Percentiles rank a stretch among this genome's conserved stretches.
phyloP scores from a whole-genome alignment of 1,284 basidiomycete species.

The Austropuccinia psidii region DNA sequence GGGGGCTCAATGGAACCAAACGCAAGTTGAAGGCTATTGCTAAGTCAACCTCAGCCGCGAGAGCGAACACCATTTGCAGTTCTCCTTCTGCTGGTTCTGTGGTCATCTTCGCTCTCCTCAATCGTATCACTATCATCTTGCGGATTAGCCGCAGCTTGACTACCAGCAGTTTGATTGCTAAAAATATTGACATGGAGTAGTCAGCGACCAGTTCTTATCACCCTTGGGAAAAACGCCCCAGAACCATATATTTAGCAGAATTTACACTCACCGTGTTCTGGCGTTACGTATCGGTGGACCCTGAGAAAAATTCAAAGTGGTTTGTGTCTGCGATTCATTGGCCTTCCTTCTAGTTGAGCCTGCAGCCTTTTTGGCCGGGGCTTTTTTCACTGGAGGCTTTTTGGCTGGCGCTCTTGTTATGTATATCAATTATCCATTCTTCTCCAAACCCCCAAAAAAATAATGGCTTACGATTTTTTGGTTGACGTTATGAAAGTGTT shows the following conservation, averaged over 20 bases:
- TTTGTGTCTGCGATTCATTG: conserved; percentile 3
- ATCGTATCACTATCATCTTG: background rate
- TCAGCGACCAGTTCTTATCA: background rate
- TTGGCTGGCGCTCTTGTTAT: conserved; percentile 3
- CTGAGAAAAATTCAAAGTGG: conserved; percentile 17
- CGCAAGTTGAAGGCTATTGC: background rate
- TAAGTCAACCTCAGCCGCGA: background rate
- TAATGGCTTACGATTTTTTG: conserved; percentile 39
- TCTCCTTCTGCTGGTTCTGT: background rate
- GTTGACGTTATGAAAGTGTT: conserved; percentile 39
- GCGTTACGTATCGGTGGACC: conserved; percentile 3
- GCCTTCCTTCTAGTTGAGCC: conserved; percentile 10
- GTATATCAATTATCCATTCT: background rate
- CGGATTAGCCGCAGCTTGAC: too few relatives aligned
- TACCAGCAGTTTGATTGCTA: too few relatives aligned
- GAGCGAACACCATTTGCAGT: background rate
- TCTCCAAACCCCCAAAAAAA: background rate
- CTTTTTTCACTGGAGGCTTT: conserved; percentile 18
- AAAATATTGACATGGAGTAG: background rate
- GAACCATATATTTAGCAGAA: too few relatives aligned
- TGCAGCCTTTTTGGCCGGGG: conserved; percentile 14
- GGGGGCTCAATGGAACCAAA: too few relatives aligned
- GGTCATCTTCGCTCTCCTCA: background rate
- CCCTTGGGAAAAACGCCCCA: too few relatives aligned
- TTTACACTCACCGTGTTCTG: conserved; percentile 15